Evolutionary conservation across 2,329 filamentous ascomycete genomes (phyloP).

Genomic region (Scedosporium apiospermum): DNA sequence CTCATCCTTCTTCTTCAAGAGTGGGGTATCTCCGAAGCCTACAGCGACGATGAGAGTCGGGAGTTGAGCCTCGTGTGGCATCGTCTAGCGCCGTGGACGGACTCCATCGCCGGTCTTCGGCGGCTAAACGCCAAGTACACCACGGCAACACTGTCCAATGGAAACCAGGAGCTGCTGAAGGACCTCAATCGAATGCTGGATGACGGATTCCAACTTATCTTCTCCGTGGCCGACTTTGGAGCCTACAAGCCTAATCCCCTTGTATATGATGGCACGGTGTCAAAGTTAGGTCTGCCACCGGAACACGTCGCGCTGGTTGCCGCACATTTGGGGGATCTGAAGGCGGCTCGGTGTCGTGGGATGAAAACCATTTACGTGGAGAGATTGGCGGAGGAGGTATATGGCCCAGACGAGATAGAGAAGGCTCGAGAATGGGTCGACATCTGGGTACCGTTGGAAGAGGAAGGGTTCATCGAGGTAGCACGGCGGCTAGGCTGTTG

Average conservation of each 20-base stretch:
- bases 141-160: conserved; percentile 66
- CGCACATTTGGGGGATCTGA: conserved; percentile 61
- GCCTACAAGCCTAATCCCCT: conserved; percentile 64
- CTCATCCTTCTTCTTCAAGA: conserved; percentile 47
- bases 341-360: conserved; percentile 54
- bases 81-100: conserved; percentile 58
- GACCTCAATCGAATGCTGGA: conserved; percentile 52
- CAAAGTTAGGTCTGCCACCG: conserved; percentile 44
- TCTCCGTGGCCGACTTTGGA: conserved; percentile 61
- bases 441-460: conserved; percentile 7
- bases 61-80: conserved; percentile 65
- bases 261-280: conserved; percentile 60
- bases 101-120: conserved; percentile 47
- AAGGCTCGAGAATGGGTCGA: conserved; percentile 32
- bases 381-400: conserved; percentile 55
- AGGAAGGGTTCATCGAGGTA: conserved; percentile 3
- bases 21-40: conserved; percentile 50
- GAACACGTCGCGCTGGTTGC: conserved; percentile 67
- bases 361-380: conserved; percentile 68
- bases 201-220: conserved; percentile 52
- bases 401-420: conserved; percentile 38
- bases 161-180: conserved; percentile 54
- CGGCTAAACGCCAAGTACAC: conserved; percentile 41
- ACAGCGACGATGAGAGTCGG: conserved; percentile 51
- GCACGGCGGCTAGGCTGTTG: conserved; percentile 5